Evolutionary conservation across 805 yeast species (phyloP).

Genomic region (Metschnikowia shivogae): DNA sequence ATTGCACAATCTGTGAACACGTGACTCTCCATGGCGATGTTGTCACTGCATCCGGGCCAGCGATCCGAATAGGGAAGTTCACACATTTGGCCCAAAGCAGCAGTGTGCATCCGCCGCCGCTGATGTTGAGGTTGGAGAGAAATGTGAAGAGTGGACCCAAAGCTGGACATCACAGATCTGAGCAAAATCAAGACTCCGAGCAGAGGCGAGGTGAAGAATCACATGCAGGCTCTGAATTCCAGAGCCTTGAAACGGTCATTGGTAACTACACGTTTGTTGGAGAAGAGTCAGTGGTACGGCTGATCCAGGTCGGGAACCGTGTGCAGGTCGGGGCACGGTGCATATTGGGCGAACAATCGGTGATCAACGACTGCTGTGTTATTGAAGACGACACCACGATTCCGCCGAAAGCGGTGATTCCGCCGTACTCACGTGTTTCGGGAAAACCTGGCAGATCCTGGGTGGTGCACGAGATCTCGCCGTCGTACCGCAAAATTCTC

Average conservation of each 20-base stretch:
- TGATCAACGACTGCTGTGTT: conserved; percentile 50
- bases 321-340: conserved; percentile 45
- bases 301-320: conserved; percentile 45
- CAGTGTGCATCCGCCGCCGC: conserved; percentile 27
- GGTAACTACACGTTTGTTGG: conserved; percentile 50
- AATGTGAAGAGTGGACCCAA: no score
- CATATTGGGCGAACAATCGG: conserved; percentile 30
- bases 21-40: conserved; percentile 36
- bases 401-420: conserved; percentile 43
- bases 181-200: no score
- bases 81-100: conserved; percentile 34
- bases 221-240: no score
- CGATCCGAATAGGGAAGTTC: conserved; percentile 45
- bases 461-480: conserved; percentile 22
- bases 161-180: no score
- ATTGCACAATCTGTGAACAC: conserved; percentile 39
- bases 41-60: conserved; percentile 12
- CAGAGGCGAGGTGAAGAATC: no score
- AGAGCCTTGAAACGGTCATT: conserved; percentile 19
- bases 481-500: conserved; percentile 32
- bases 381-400: conserved; percentile 39
- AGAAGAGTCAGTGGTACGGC: conserved; percentile 24
- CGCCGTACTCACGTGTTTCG: conserved; percentile 48
- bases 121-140: no score
- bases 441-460: conserved; percentile 37